Percentiles rank a stretch among this genome's conserved stretches.
Evolutionary conservation across 2,329 filamentous ascomycete species (phyloP).

Genomic region (Dichotomopilus funicola): DNA sequence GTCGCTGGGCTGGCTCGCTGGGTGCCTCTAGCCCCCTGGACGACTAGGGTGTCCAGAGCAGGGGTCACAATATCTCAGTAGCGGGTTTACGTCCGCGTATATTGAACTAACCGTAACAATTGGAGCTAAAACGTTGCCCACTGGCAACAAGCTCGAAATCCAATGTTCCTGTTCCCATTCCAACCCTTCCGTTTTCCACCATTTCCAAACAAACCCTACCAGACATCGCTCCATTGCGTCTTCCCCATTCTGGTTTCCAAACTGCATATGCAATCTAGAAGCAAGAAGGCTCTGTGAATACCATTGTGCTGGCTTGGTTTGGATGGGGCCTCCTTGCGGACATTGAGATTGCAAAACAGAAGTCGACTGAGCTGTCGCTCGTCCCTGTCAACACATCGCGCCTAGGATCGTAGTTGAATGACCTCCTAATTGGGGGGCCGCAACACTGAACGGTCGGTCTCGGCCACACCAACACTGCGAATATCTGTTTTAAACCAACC

Average conservation of each 20-base stretch:
- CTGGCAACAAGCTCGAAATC: constrained; percentile 16
- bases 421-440: constrained; percentile 12
- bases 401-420: constrained; percentile 15
- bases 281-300: background rate
- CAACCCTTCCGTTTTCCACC: constrained; percentile 14
- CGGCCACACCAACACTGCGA: background rate
- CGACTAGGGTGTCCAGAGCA: constrained; percentile 2
- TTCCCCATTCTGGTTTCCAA: constrained; percentile 3
- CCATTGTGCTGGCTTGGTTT: background rate
- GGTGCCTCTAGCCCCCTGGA: constrained; percentile 3
- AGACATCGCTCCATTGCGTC: constrained; percentile 11
- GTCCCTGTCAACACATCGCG: constrained; percentile 1
- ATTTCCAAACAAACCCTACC: constrained; percentile 13
- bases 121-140: constrained; percentile 8
- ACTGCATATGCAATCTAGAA: constrained; percentile 2
- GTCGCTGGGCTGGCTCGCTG: constrained; percentile 13
- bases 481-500: background rate
- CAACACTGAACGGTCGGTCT: constrained; percentile 5
- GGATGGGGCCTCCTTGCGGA: constrained; percentile 1
- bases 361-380: background rate
- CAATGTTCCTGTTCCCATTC: constrained; percentile 10
- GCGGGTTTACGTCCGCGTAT: background rate
- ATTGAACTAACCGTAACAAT: constrained; percentile 12
- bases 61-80: constrained; percentile 7
- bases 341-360: constrained; percentile 3